Evolutionary conservation across 768 basidiomycete genomes (phyloP), one percentile per base, ranked within the genome.

Genomic region (Podaxis mareebaensis): DNA sequence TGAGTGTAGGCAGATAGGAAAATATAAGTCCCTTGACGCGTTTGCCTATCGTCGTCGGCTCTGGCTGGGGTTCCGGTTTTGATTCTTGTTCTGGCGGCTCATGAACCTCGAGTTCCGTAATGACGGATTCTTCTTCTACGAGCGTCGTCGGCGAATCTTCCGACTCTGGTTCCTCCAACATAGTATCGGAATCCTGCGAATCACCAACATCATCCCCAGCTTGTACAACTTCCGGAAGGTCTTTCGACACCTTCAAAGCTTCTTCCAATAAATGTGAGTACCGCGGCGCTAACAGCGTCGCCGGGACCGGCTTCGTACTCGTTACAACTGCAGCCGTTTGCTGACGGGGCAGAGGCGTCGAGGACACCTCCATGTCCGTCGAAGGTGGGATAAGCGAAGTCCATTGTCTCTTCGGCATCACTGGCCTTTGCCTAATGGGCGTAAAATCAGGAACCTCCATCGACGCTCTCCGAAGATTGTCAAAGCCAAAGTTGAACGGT

Each of bases 211-310:
- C 60, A 20, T 53, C 38, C 46, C 28, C 39, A 42, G 12, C 15
- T 24, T 58, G 4, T 6, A 30, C 40, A 13, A 54, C 8, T 26
- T 56, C 60, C 0, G 46, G 39, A 28, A 65, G 58, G 51, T 71
- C 66, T 22, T 71, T 67, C 40, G 74, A 75, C 60, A 86, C 69
- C 0, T 75, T 71, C n/a, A 77, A 71, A 4, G 84, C 85, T 68
- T 86, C 85, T 24, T 86, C 83, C 65, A 86, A 69, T 1, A 88
- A 73, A 72, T 86, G 84, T 4, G 81, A 82, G 68, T 88, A 88
- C 22, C 84, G 71, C 6, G 85, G 86, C 0, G 83, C 85, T 1
- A 85, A 66, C 62, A 85, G 65, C 2, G 80, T 74, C 15, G 77
- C 67, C 2, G 82, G 82, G 17, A 79, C 69, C 42, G 66, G 73